Evolutionary conservation across 2,329 filamentous ascomycete genomes (phyloP), one percentile per base, ranked within the genome.

Genomic region (Fusarium secorum): DNA sequence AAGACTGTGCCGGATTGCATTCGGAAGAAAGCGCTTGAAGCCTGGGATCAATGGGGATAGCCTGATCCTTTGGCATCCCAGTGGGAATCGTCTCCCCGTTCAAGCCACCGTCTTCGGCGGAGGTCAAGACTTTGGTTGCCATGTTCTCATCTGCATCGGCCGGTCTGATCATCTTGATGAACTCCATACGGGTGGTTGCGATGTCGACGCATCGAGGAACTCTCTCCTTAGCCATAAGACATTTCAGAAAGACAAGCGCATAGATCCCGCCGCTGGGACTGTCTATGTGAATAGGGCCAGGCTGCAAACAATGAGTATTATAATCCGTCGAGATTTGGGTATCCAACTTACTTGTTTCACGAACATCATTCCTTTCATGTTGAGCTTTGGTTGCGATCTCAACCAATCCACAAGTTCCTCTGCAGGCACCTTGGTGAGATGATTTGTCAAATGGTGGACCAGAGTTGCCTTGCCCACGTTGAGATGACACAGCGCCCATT

Each of bases 31-130:
- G 4, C 5, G 7, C 10, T 32, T 7, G 26, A 32, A 48, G 45
- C 10, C 17, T 4, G 4, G 26, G 20, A 48, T 48, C 45, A 22
- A 32, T 11, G 20, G 26, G 20, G 20, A 48, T 18, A 17, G 26
- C 45, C 10, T 6, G 14, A 22, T 48, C 10, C 10, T 48, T 8
- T 22, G 11, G 26, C 0, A 5, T 4, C 3, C 10, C 11, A 3
- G 20, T 9, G 1, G 5, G 2, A 9, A 9, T 30, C 26, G 20
- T 9, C 1, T 8, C 20, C 7, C 4, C 14, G 3, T 8, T 0
- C 1, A 13, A 22, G 14, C 3, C 20, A 3, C 3, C 10, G 14
- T 9, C 20, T 48, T 4, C 4, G 26, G 20, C 2, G 4, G 11
- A 11, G 20, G 20, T 48, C 20, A 22, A 22, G 20, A 7, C 20